Percentiles rank a stretch among this genome's conserved stretches.
These are phyloP conservation scores for Passiflora organensis DNA, from an alignment of 345 rosid species.

Conservation along the genomic window DNA sequence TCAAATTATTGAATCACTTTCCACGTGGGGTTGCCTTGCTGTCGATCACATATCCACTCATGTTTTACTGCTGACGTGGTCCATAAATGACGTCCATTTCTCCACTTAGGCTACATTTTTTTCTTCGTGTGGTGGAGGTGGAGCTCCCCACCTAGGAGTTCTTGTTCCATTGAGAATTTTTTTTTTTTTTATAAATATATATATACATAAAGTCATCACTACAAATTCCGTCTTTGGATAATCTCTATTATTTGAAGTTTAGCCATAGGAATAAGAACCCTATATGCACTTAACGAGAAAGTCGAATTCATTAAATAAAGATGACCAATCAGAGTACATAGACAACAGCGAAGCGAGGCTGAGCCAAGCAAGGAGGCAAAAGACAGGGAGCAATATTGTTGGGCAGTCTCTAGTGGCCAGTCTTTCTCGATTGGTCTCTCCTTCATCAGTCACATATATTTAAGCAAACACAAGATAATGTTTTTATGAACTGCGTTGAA, in stretches of 20 bases:
- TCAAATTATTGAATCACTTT: constrained; percentile 24
- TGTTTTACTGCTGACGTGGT: constrained; percentile 28
- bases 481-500: background rate
- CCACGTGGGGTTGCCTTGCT: constrained; percentile 6
- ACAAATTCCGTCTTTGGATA: no score
- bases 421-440: background rate
- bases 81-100: constrained; percentile 13
- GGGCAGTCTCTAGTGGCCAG: background rate
- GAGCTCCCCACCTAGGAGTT: constrained; percentile 8
- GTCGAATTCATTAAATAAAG: no score
- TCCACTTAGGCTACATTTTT: background rate
- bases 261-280: no score
- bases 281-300: no score
- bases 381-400: no score
- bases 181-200: no score
- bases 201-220: background rate
- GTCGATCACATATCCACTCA: background rate
- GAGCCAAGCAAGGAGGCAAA: no score
- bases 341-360: no score
- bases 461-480: background rate
- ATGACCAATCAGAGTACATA: no score
- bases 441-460: no score
- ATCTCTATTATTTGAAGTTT: no score
- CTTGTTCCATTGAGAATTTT: background rate
- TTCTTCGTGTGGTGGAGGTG: background rate